Evolutionary conservation across 192 early-diverging fungal genomes (phyloP).

Genomic region (Backusella liffmaniae): DNA sequence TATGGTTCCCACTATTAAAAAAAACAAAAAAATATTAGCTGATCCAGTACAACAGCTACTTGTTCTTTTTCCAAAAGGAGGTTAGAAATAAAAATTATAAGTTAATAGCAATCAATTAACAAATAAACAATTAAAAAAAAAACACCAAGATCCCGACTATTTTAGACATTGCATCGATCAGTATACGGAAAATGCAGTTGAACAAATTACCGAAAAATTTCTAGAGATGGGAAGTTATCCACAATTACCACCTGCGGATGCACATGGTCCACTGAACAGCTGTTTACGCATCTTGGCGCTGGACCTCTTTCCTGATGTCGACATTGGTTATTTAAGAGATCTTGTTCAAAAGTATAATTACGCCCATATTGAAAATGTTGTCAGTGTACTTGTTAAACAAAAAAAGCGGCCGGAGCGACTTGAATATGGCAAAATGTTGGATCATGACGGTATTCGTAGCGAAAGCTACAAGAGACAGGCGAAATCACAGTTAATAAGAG

Average conservation of each 20-base stretch:
- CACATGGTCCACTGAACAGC: slow-evolving; percentile 23
- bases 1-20: neutral
- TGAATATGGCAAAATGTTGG: slow-evolving; percentile 20
- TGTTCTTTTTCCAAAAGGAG: slow-evolving; percentile 15
- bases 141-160: slow-evolving; percentile 35
- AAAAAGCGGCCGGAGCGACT: slow-evolving; percentile 23
- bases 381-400: slow-evolving; percentile 11
- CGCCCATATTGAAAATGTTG: slow-evolving; percentile 28
- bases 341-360: slow-evolving; percentile 16
- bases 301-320: slow-evolving; percentile 42
- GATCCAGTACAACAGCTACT: slow-evolving; percentile 12
- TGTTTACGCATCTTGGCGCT: slow-evolving; percentile 21
- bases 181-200: slow-evolving; percentile 34
- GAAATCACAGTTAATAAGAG: slow-evolving; percentile 13
- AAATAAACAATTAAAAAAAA: neutral
- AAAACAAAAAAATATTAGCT: neutral
- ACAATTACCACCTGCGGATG: slow-evolving; percentile 17
- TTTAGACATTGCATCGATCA: slow-evolving; percentile 31
- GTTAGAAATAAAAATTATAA: neutral
- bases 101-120: neutral
- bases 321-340: slow-evolving; percentile 31
- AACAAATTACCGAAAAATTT: slow-evolving; percentile 38
- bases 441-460: slow-evolving; percentile 10
- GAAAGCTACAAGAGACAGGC: slow-evolving; percentile 21
- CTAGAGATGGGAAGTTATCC: slow-evolving; percentile 34